Conservation (phyloP, 306 rosid species). For the Canavalia gladiata region DNA sequence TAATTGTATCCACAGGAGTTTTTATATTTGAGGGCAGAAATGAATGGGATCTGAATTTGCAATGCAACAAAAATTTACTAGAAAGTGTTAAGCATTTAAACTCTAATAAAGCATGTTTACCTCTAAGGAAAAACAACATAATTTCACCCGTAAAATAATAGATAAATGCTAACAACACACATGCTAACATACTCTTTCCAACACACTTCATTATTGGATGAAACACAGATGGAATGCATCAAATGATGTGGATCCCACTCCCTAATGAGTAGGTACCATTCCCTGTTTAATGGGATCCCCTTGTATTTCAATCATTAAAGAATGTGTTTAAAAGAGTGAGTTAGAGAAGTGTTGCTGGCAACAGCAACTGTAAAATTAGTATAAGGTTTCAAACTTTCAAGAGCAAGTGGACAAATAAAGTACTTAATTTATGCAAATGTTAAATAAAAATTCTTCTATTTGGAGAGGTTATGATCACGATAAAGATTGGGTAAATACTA, state of each 20-base stretch:
- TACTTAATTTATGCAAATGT: conserved; percentile 3
- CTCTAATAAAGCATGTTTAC: not conserved
- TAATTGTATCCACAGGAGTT: conserved; percentile 27
- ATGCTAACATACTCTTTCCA: too few species aligned
- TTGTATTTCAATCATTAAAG: not conserved
- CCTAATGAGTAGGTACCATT: not conserved
- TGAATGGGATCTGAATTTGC: conserved; percentile 40
- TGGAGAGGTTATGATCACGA: conserved; percentile 28
- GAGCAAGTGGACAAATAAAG: conserved; percentile 18
- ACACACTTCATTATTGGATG: not conserved
- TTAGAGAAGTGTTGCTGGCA: too few species aligned
- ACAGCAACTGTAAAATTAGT: conserved; percentile 13
- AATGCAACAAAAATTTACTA: conserved; percentile 27
- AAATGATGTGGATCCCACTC: not conserved
- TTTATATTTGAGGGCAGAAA: conserved; percentile 44
- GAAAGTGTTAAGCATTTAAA: not conserved
- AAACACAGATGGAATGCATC: not conserved
- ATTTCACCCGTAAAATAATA: not conserved
- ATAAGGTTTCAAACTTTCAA: conserved; percentile 5
- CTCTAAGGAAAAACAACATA: conserved; percentile 7
- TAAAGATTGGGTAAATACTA: not conserved
- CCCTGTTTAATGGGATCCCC: not conserved
- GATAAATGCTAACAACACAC: not conserved
- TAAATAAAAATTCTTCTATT: conserved; percentile 25
- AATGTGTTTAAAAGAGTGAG: too few species aligned